These are phyloP conservation scores for Penstemon davidsonii DNA, from an alignment of 257 asterid species.

Conservation along the genomic window DNA sequence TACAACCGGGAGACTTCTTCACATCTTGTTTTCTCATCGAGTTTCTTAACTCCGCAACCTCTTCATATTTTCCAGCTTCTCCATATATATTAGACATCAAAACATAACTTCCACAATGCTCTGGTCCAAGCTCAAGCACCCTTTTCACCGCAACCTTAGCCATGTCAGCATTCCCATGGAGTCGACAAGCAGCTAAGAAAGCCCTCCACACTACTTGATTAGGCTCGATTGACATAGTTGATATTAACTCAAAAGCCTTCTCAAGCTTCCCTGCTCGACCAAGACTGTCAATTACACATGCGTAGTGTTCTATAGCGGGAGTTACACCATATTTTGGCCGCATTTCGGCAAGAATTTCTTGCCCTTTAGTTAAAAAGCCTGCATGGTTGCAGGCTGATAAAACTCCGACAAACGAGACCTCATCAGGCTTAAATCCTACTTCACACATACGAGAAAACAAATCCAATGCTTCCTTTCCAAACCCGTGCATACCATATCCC, in stretches of 20 bases:
- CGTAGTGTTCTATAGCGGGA: slow-evolving; percentile 70
- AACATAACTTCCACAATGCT: slow-evolving; percentile 77
- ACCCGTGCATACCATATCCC: slow-evolving; percentile 88
- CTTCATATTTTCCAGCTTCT: slow-evolving; percentile 65
- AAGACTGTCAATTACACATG: slow-evolving; percentile 83
- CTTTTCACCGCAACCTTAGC: slow-evolving; percentile 59
- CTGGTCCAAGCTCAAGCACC: slow-evolving; percentile 64
- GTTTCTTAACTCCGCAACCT: slow-evolving; percentile 70
- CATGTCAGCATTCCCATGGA: slow-evolving; percentile 64
- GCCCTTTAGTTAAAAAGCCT: slow-evolving; percentile 60
- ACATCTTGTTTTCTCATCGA: slow-evolving; percentile 72
- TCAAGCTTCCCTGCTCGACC: slow-evolving; percentile 78
- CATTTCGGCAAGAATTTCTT: slow-evolving; percentile 62
- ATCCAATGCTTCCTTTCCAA: slow-evolving; percentile 61
- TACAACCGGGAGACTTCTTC: slow-evolving; percentile 84
- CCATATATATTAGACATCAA: slow-evolving; percentile 77
- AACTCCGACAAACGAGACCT: slow-evolving; percentile 69
- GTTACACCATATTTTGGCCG: slow-evolving; percentile 47
- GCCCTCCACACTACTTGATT: slow-evolving; percentile 85
- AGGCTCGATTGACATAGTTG: slow-evolving; percentile 59
- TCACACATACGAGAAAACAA: slow-evolving; percentile 61
- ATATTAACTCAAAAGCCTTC: slow-evolving; percentile 62
- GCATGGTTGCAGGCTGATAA: slow-evolving; percentile 84
- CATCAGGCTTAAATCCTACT: slow-evolving; percentile 61
- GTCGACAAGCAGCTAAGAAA: slow-evolving; percentile 67